Percentiles rank a stretch among this genome's conserved stretches.
phyloP scores from a whole-genome alignment of 2,329 filamentous ascomycete species.

The Apiospora pterosperma region DNA sequence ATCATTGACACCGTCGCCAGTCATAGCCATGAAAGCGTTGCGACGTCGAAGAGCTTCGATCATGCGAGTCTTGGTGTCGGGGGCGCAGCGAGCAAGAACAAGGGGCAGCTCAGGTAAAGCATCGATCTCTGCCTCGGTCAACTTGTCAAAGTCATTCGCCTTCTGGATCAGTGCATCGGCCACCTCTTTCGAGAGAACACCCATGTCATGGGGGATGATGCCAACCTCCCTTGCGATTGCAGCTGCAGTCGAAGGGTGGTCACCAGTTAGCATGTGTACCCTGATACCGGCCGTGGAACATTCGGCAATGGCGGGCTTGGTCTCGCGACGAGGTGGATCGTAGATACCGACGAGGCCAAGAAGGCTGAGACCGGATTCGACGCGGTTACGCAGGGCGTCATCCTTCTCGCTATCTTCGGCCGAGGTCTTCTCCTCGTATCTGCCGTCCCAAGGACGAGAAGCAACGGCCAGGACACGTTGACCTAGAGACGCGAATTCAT shows the following conservation, averaged over 20 bases:
- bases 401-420: conserved; percentile 21
- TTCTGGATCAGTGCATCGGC: conserved; percentile 70
- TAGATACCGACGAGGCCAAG: conserved; percentile 84
- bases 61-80: conserved; percentile 86
- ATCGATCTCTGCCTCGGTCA: conserved; percentile 74
- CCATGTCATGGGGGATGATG: conserved; percentile 65
- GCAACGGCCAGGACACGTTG: conserved; percentile 71
- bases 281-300: conserved; percentile 72
- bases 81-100: conserved; percentile 80
- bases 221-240: conserved; percentile 78
- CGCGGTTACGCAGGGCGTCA: conserved; percentile 49
- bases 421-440: conserved; percentile 31
- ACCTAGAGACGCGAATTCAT: conserved; percentile 60
- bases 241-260: conserved; percentile 74
- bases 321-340: conserved; percentile 80
- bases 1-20: conserved; percentile 85
- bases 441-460: conserved; percentile 57
- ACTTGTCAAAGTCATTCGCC: conserved; percentile 73
- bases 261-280: conserved; percentile 83
- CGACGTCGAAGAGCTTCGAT: conserved; percentile 82
- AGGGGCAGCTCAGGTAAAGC: conserved; percentile 70
- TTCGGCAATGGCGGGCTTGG: conserved; percentile 66
- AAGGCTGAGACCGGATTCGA: conserved; percentile 69
- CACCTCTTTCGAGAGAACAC: conserved; percentile 57
- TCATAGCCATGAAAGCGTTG: conserved; percentile 78